Percentiles rank a stretch among this genome's conserved stretches.
phyloP scores from a whole-genome alignment of 768 basidiomycete species.

The Kwoniella heveanensis region DNA sequence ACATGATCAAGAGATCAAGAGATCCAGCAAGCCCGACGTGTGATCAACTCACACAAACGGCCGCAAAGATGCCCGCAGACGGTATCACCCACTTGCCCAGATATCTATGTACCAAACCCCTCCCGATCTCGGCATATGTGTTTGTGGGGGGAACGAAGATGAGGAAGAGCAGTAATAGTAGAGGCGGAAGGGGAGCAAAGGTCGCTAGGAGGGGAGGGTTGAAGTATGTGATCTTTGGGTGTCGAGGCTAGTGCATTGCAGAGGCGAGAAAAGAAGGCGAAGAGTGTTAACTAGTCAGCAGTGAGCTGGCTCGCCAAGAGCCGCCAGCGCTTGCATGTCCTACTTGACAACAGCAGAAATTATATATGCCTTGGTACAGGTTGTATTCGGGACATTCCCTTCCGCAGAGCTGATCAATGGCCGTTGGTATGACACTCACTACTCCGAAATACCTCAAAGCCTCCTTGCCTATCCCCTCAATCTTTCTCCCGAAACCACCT shows the following conservation, averaged over 20 bases:
- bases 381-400: too few species aligned
- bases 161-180: conserved; percentile 17
- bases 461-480: conserved; percentile 18
- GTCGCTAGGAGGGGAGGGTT: conserved; percentile 7
- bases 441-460: conserved; percentile 15
- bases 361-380: too few species aligned
- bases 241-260: conserved; percentile 14
- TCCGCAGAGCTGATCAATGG: too few species aligned
- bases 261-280: too few species aligned
- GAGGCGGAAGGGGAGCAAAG: conserved; percentile 1
- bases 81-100: conserved; percentile 19
- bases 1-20: too few species aligned
- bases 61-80: conserved; percentile 7
- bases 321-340: too few species aligned
- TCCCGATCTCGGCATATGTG: not conserved
- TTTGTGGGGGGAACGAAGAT: conserved; percentile 5
- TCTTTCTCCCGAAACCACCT: conserved; percentile 18
- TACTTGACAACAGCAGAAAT: too few species aligned
- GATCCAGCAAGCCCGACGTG: too few species aligned
- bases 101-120: conserved; percentile 10
- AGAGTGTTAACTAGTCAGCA: too few species aligned
- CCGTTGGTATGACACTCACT: too few species aligned
- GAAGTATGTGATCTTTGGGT: conserved; percentile 15
- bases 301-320: too few species aligned
- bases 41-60: conserved; percentile 14